Evolutionary conservation across 345 rosid species (phyloP).

Genomic region (Streptanthus diversifolius): DNA sequence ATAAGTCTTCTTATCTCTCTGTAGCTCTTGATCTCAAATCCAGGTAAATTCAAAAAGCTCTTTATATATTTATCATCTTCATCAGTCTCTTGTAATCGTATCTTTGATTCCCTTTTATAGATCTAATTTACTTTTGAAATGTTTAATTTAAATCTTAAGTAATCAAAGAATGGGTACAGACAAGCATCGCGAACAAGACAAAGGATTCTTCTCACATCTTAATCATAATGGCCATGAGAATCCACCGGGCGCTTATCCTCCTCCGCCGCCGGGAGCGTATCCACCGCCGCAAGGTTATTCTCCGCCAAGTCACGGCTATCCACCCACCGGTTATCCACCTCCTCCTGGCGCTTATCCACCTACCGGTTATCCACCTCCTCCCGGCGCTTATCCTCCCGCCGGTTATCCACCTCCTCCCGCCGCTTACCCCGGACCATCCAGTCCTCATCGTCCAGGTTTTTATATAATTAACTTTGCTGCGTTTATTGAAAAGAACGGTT

Average conservation of each 20-base stretch:
- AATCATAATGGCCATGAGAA: constrained; percentile 43
- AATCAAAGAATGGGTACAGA: constrained; percentile 32
- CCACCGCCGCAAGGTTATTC: constrained; percentile 49
- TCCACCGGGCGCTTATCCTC: constrained; percentile 49
- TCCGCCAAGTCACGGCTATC: constrained; percentile 36
- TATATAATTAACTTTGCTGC: no score
- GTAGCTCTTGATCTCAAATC: not conserved
- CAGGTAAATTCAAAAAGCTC: constrained; percentile 2
- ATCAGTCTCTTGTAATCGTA: not conserved
- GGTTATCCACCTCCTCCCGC: constrained; percentile 44
- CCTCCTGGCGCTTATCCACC: constrained; percentile 35
- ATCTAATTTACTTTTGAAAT: not conserved
- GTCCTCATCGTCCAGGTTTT: constrained; percentile 61
- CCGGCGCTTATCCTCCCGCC: constrained; percentile 56
- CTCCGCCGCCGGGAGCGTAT: constrained; percentile 53
- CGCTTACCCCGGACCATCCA: constrained; percentile 60
- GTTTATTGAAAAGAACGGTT: not conserved
- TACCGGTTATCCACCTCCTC: constrained; percentile 36
- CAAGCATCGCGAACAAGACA: constrained; percentile 35
- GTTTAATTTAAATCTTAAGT: not conserved
- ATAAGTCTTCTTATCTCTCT: not conserved
- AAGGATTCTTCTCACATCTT: constrained; percentile 36
- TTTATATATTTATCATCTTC: not conserved
- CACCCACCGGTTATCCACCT: constrained; percentile 37
- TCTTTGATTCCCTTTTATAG: not conserved